phyloP scores from a whole-genome alignment of 2,329 filamentous ascomycete genomes.

The Sporothrix protearum region DNA sequence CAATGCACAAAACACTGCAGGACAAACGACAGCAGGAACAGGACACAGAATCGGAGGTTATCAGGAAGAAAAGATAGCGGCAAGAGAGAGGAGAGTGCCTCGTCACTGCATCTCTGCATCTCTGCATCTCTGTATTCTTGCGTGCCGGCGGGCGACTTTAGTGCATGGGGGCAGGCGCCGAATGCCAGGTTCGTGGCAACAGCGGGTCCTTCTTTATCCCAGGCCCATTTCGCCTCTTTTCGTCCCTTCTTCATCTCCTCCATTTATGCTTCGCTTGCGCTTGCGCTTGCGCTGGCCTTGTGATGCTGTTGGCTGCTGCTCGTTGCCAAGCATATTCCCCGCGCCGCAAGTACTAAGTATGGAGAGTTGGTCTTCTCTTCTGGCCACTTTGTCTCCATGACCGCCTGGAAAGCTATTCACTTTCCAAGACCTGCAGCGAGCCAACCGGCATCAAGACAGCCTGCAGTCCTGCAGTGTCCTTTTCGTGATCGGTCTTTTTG shows the following conservation, averaged over 20 bases:
- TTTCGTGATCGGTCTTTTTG: not conserved
- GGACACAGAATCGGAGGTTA: not conserved
- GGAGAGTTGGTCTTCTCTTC: not conserved
- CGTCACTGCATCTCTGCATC: not conserved
- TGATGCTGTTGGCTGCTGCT: not conserved
- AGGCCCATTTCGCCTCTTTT: not conserved
- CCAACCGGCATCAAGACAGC: not conserved
- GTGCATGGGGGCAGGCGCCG: not conserved
- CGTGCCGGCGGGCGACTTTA: not conserved
- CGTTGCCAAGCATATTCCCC: not conserved
- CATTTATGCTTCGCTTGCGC: not conserved
- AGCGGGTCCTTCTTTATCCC: not conserved
- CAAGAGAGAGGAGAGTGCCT: not conserved
- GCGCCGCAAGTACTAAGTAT: not conserved
- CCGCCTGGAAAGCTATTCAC: not conserved
- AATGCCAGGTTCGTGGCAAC: not conserved
- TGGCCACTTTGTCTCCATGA: not conserved
- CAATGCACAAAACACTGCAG: not conserved
- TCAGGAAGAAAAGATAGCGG: not conserved
- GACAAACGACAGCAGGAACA: not conserved
- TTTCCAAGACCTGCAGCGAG: not conserved
- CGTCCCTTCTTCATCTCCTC: not conserved
- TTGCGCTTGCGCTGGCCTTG: not conserved
- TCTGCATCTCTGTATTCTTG: not conserved
- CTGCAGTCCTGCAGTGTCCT: not conserved